These are phyloP conservation scores for Pouteria campechiana DNA, from an alignment of 179 eudicot species.

Conservation along the genomic window DNA sequence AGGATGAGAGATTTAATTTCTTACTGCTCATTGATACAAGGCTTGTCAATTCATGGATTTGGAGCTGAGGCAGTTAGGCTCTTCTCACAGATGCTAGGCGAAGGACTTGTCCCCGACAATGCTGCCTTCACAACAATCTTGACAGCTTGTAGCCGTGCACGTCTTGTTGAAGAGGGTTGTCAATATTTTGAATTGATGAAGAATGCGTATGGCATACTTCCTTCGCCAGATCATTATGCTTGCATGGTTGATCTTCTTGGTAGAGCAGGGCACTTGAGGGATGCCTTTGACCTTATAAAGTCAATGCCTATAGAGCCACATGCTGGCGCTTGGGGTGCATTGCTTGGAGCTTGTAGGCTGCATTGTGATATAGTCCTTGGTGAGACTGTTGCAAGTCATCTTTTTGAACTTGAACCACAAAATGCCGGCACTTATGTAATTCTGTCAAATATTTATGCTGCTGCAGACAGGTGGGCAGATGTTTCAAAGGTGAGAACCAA, in stretches of 20 bases:
- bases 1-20: conserved; percentile 39
- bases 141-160: conserved; percentile 43
- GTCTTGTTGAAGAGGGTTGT: conserved; percentile 39
- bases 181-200: conserved; percentile 31
- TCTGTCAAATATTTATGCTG: conserved; percentile 45
- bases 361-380: conserved; percentile 33
- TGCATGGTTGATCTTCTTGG: conserved; percentile 59
- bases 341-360: conserved; percentile 53
- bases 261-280: conserved; percentile 34
- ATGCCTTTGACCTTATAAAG: conserved; percentile 37
- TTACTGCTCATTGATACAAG: conserved; percentile 58
- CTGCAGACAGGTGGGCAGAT: conserved; percentile 41
- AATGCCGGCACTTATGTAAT: conserved; percentile 33
- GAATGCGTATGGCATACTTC: conserved; percentile 19
- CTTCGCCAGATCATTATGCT: conserved; percentile 54
- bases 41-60: conserved; percentile 36
- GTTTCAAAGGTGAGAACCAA: conserved; percentile 26
- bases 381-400: conserved; percentile 27
- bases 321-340: conserved; percentile 56
- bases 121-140: conserved; percentile 56
- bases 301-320: conserved; percentile 31
- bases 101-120: conserved; percentile 37
- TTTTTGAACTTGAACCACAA: conserved; percentile 41
- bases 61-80: conserved; percentile 34
- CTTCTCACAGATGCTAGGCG: conserved; percentile 40